Evolutionary conservation across 805 yeast genomes (phyloP).

Genomic region (Cyberlindnera mycetangii): DNA sequence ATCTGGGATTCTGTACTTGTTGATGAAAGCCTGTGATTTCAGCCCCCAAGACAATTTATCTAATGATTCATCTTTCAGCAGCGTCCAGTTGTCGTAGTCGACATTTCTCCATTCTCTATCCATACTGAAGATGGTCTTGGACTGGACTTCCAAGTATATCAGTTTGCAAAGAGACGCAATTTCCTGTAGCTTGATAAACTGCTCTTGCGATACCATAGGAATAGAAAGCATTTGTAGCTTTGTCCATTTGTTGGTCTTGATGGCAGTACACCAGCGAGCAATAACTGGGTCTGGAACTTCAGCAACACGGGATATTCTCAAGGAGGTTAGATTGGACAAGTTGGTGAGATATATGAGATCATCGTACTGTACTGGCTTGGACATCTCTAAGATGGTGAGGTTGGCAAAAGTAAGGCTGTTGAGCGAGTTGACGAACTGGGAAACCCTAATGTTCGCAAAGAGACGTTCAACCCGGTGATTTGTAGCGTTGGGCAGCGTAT

Average conservation of each 20-base stretch:
- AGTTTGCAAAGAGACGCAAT: conserved; percentile 14
- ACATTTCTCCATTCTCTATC: conserved; percentile 18
- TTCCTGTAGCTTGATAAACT: conserved; percentile 21
- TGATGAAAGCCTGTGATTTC: conserved; percentile 16
- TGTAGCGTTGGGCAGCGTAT: conserved; percentile 19
- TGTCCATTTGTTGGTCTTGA: conserved; percentile 24
- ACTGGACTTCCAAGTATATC: conserved; percentile 20
- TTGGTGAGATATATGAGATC: conserved; percentile 22
- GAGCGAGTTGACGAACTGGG: conserved; percentile 15
- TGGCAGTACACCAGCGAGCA: conserved; percentile 23
- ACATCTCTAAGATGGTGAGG: conserved; percentile 20
- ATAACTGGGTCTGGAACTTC: conserved; percentile 21
- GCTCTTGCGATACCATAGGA: conserved; percentile 17
- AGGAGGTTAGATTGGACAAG: conserved; percentile 18
- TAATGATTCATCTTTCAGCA: conserved; percentile 7
- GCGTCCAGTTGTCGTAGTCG: conserved; percentile 20
- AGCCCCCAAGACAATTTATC: conserved; percentile 21
- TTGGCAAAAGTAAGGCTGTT: conserved; percentile 17
- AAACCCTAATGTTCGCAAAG: conserved; percentile 25
- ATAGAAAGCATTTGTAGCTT: conserved; percentile 22
- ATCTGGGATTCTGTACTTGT: conserved; percentile 6
- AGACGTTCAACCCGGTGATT: conserved; percentile 36
- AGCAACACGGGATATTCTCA: conserved; percentile 15
- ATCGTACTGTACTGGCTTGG: conserved; percentile 14
- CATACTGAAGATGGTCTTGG: conserved; percentile 12